Base-by-base conservation (phyloP, 352 stramenopile genomes). In the Pythium coloratum region DNA sequence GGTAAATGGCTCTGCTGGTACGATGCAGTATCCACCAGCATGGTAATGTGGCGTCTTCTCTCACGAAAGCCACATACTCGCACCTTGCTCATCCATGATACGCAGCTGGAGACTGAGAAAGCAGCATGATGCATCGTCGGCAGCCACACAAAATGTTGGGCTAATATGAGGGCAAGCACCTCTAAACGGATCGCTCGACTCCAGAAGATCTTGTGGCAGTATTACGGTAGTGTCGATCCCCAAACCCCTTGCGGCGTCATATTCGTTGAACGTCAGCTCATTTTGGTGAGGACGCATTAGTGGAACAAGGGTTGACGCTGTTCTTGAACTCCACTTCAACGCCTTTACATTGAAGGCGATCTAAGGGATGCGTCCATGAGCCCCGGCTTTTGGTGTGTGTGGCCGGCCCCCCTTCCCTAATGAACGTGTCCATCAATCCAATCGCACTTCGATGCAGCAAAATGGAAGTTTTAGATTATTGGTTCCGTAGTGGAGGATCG, bases 301-400 rank as follows among this genome's bases (percentile, higher is more conserved):
- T 30, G 28, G 34, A 42, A 42, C 44, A 51, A 28, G 34, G 33
- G 28, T 50, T 50, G 33, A 51, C 51, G 55, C 24, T 40, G 34
- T 61, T n/a, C 26, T 61, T 61, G 55, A 61, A 61, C n/a, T 30
- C 20, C 9, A 24, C 34, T 32, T 36, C 55, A 32, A 8, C 36
- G 9, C 55, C 34, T 61, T 50, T 61, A 61, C 55, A 18, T 20
- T 36, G 33, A 49, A 30, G 8, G 55, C n/a, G 55, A 61, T 61
- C 55, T 61, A 50, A 3, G n/a, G 55, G 20, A 32, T 20, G 30
- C 32, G 33, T 59, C 33, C 24, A 8, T n/a, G 34, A 50, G 26
- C 36, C 55, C 20, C 34, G 40, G 38, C 55, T 50, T 34, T 36
- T 20, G 54, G 16, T 60, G 28, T 30, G 28, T 30, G 28, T 30